Evolutionary conservation across 169 alveolate species (phyloP).

Genomic region (Ichthyophthirius multifiliis): DNA sequence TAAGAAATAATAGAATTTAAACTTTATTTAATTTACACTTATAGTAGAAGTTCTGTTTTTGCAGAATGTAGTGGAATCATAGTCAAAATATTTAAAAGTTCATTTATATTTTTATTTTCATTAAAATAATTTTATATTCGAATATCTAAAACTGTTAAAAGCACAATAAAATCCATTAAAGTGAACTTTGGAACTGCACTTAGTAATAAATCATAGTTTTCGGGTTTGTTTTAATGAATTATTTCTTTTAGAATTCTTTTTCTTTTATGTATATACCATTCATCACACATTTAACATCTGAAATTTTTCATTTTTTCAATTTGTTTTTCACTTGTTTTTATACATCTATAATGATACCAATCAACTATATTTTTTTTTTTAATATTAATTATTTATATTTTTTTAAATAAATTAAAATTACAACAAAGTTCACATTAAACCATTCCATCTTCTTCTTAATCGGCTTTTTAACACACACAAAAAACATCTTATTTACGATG

Average conservation of each 20-base stretch:
- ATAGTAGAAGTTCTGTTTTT: no score
- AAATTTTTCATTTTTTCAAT: neutral
- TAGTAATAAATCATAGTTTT: neutral
- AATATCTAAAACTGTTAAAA: no score
- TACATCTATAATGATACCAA: neutral
- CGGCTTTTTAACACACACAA: neutral
- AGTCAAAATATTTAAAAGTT: no score
- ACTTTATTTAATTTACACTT: no score
- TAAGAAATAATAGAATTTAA: no score
- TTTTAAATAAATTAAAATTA: neutral
- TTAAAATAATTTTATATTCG: no score
- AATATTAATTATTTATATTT: neutral
- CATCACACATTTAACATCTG: neutral
- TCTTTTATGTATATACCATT: neutral
- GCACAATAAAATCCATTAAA: conserved; percentile 4
- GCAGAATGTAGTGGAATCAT: no score
- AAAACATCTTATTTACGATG: neutral
- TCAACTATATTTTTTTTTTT: neutral
- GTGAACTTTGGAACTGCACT: neutral
- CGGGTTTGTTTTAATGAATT: neutral
- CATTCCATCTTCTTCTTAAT: neutral
- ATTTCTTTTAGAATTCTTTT: neutral
- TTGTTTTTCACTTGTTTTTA: neutral
- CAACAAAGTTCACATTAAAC: neutral
- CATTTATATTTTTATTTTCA: no score